Evolutionary conservation across 169 alveolate species (phyloP), one percentile per base, ranked within the genome.

Genomic region (Eimeria falciformis): DNA sequence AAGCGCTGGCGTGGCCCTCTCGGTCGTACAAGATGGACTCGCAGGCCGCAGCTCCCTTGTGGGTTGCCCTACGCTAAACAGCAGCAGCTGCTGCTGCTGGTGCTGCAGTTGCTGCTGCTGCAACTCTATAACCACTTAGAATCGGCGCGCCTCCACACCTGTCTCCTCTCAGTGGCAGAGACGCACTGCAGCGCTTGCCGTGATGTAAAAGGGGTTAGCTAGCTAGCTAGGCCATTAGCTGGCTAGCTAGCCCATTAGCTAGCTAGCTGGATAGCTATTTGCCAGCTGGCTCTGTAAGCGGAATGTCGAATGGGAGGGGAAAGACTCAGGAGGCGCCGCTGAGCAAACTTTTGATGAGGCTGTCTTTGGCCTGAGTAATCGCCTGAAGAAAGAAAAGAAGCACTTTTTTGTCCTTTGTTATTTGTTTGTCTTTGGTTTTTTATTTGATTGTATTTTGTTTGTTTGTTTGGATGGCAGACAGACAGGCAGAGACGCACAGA

Each of bases 21-120:
- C 73, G 73, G 14, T n/a, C 73, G 33, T 62, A 62, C n/a, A 62
- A n/a, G 29, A 14, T 62, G 73, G 73, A 62, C 29, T 62, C 73
- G 33, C 17, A n/a, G 73, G 73, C 73, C 7, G 73, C 73, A 14
- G 25, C 73, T 12, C 73, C 73, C 12, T 29, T 62, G 73, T 62
- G 73, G 73, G 37, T 62, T 12, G 73, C 73, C 2, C 73, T 62
- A 14, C 73, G 73, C 73, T 62, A 62, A n/a, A 7, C n/a, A 12
- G 62, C n/a, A n/a, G n/a, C n/a, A n/a, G n/a, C n/a, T n/a, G n/a
- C n/a, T n/a, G n/a, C n/a, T n/a, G n/a, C n/a, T n/a, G n/a, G n/a
- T n/a, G n/a, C n/a, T n/a, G n/a, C n/a, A n/a, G n/a, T n/a, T n/a
- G n/a, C n/a, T n/a, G n/a, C n/a, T n/a, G n/a, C n/a, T n/a, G n/a